A percentile compares a stretch with the other conserved stretches of the same genome.
Conservation (phyloP, 768 basidiomycete species). For the Candolleomyces aberdarensis region DNA sequence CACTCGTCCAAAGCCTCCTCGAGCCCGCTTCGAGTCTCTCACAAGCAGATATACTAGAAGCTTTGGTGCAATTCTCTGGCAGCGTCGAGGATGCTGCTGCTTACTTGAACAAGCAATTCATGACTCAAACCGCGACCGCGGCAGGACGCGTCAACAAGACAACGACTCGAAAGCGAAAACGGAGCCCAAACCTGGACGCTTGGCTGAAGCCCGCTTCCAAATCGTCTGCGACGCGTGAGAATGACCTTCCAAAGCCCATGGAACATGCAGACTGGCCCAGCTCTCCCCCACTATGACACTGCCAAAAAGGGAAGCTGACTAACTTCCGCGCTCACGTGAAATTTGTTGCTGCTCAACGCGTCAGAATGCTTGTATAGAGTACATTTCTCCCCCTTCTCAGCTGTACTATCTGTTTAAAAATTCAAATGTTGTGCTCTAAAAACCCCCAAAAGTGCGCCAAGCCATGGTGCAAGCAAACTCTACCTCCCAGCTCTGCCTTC, state of each 20-base stretch:
- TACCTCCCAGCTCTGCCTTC: no score
- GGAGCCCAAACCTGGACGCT: conserved; percentile 46
- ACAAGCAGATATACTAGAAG: conserved; percentile 49
- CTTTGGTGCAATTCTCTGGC: conserved; percentile 54
- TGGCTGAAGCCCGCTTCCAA: conserved; percentile 48
- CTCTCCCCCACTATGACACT: no score
- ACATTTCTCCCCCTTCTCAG: no score
- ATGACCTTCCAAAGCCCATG: background rate
- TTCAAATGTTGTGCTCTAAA: no score
- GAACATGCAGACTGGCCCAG: background rate
- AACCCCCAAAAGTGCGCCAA: no score
- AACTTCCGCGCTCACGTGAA: no score
- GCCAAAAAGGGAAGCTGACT: no score
- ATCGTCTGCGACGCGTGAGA: conserved; percentile 3
- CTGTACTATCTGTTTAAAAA: no score
- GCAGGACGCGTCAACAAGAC: background rate
- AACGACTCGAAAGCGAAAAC: conserved; percentile 21
- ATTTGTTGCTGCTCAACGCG: no score
- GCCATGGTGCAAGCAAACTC: no score
- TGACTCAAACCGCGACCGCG: conserved; percentile 17
- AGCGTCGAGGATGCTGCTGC: conserved; percentile 51
- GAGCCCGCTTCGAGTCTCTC: conserved; percentile 6
- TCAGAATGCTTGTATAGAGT: no score
- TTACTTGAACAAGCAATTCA: conserved; percentile 21
- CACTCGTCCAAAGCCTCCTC: conserved; percentile 46